Evolutionary conservation across 805 yeast genomes (phyloP).

Genomic region (Candida taoyuanica): DNA sequence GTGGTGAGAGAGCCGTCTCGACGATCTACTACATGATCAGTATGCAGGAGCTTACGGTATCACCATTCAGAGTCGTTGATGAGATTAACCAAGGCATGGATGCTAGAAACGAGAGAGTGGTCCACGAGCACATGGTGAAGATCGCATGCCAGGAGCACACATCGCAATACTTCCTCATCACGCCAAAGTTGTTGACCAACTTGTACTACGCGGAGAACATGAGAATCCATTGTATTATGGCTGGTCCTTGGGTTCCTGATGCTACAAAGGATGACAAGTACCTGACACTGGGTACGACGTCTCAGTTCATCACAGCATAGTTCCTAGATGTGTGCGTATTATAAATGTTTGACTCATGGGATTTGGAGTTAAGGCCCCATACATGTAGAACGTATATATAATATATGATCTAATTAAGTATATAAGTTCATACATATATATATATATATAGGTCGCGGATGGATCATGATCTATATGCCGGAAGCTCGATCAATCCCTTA

Average conservation of each 20-base stretch:
- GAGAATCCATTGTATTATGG: conserved; percentile 82
- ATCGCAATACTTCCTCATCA: conserved; percentile 86
- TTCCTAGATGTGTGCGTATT: background rate
- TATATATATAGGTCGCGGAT: background rate
- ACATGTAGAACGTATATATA: too few species aligned
- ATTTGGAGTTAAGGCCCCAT: too few species aligned
- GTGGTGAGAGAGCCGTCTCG: conserved; percentile 96
- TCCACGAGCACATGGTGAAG: conserved; percentile 80
- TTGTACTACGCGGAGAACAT: conserved; percentile 72
- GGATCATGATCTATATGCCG: too few species aligned
- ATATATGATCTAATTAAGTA: too few species aligned
- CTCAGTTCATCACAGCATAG: conserved; percentile 9
- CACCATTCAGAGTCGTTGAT: conserved; percentile 94
- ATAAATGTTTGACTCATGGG: too few species aligned
- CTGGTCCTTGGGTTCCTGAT: conserved; percentile 45
- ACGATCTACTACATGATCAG: conserved; percentile 89
- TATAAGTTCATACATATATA: too few species aligned
- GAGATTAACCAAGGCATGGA: conserved; percentile 99
- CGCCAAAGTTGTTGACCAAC: conserved; percentile 83
- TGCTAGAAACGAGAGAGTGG: conserved; percentile 80
- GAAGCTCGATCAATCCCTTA: too few species aligned
- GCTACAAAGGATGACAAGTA: conserved; percentile 29
- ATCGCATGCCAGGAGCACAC: conserved; percentile 67
- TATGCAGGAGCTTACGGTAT: conserved; percentile 77
- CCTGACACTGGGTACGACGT: conserved; percentile 34